These are phyloP conservation scores for Emergomyces pasteurianus DNA, from an alignment of 2,329 filamentous ascomycete species.

Conservation along the genomic window DNA sequence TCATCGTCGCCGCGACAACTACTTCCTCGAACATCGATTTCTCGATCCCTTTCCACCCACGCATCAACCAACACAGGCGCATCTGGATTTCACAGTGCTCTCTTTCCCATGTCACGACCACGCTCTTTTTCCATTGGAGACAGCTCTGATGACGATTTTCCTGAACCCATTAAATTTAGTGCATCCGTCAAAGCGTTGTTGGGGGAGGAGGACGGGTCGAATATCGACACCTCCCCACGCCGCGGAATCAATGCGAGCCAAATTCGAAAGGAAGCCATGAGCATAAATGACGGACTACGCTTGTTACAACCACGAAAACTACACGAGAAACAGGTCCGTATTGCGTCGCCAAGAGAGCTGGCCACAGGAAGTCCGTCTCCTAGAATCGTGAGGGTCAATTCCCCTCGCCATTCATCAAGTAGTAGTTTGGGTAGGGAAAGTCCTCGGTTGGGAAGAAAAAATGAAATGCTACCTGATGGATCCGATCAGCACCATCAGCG, in stretches of 20 bases:
- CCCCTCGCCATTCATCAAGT: conserved; percentile 14
- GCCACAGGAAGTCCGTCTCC: conserved; percentile 32
- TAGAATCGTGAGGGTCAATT: conserved; percentile 29
- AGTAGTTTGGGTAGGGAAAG: conserved; percentile 24
- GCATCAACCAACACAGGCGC: conserved; percentile 19
- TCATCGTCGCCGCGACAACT: conserved; percentile 21
- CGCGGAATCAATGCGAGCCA: conserved; percentile 19
- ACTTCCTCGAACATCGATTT: conserved; percentile 26
- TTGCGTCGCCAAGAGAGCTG: conserved; percentile 25
- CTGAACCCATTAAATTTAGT: conserved; percentile 84
- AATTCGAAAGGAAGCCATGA: conserved; percentile 3
- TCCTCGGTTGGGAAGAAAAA: conserved; percentile 27
- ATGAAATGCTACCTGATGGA: conserved; percentile 15
- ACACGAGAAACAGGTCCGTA: conserved; percentile 24
- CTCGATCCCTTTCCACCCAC: conserved; percentile 23
- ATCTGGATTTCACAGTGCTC: conserved; percentile 13
- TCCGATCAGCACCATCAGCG: conserved; percentile 1
- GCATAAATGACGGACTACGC: not conserved
- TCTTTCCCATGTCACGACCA: conserved; percentile 13
- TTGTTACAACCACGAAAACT: not conserved
- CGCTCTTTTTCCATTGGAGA: conserved; percentile 41
- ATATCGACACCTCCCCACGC: conserved; percentile 45
- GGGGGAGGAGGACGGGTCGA: conserved; percentile 38
- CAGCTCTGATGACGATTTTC: conserved; percentile 89
- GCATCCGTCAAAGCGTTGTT: conserved; percentile 81